Percentiles rank a stretch among this genome's conserved stretches.
Evolutionary conservation across 2,329 filamentous ascomycete genomes (phyloP).

Genomic region (Monilinia fructicola): DNA sequence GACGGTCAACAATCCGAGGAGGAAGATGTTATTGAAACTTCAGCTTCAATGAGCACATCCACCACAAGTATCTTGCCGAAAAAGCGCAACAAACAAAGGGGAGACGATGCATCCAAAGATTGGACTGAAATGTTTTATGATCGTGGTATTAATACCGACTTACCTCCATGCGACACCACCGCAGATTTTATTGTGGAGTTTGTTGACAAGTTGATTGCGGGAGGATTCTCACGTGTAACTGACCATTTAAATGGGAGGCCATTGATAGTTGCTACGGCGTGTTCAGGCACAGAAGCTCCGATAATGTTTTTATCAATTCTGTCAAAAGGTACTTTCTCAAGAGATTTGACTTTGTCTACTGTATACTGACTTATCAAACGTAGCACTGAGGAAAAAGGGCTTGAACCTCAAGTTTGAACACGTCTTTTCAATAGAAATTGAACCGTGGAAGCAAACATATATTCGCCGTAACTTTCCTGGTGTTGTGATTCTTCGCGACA

Average conservation of each 20-base stretch:
- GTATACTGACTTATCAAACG: conserved; percentile 21
- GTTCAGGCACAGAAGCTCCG: conserved; percentile 75
- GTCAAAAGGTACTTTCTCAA: conserved; percentile 44
- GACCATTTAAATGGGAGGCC: conserved; percentile 40
- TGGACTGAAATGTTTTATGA: too few species aligned
- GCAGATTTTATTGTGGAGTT: neutral
- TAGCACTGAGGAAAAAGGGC: neutral
- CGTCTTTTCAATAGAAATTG: conserved; percentile 63
- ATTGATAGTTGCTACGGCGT: conserved; percentile 67
- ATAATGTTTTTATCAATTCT: conserved; percentile 64
- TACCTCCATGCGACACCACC: neutral
- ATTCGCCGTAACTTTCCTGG: conserved; percentile 60
- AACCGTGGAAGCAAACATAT: conserved; percentile 62
- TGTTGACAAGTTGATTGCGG: neutral
- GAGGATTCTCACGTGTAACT: neutral
- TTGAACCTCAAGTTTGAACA: conserved; percentile 46
- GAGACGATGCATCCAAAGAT: too few species aligned
- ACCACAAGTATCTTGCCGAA: too few species aligned
- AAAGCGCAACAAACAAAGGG: too few species aligned
- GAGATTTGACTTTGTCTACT: neutral
- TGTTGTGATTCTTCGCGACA: conserved; percentile 56
- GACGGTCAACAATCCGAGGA: neutral
- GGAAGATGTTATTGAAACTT: too few species aligned
- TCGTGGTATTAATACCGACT: neutral
- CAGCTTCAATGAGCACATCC: too few species aligned